Base-by-base conservation (phyloP, 345 rosid genomes). In the Hibiscus tridactylites region DNA sequence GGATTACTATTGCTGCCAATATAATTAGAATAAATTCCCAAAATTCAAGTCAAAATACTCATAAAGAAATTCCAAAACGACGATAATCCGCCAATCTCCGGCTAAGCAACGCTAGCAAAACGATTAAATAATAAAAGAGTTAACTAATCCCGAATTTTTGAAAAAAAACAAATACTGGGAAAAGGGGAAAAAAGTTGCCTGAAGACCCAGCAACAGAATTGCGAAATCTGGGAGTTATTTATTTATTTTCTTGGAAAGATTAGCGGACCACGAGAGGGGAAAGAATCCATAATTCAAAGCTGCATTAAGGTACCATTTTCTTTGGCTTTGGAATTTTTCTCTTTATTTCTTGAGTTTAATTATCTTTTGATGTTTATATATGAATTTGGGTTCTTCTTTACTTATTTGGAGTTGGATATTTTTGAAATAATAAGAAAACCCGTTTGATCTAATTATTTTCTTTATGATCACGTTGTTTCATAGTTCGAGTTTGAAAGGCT, bases 11-110 rank as follows among this genome's bases (percentile, higher is more conserved):
- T 19, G 24, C 21, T 4, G 29, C 59, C 59, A 17, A 17, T n/a
- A 56, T 54, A 19, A 54, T n/a, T 19, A 19, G 8, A 56, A 56
- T 4, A 17, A 56, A 56, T 7, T 56, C 24, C 60, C 4, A 19
- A 19, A 10, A 29, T 76, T 71, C 68, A 58, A 21, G 68, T 76
- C 75, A 76, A 74, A 11, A 46, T 11, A 19, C 12, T 8, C 49
- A 8, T 28, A 70, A 50, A 21, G 15, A 37, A 39, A 61, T 8
- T 39, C 44, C 44, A 39, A 39, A 39, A 39, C 44, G 44, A 39
- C 44, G 44, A 39, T 39, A 39, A 39, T 39, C 44, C 44, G 44
- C 44, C 44, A 8, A 39, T 39, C 44, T 39, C 44, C 44, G 44
- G 44, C 44, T 52, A 33, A 58, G 33, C 61, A 58, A 58, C 33